These are phyloP conservation scores for Diaporthe velutina DNA, from an alignment of 2,329 filamentous ascomycete species.

Conservation along the genomic window DNA sequence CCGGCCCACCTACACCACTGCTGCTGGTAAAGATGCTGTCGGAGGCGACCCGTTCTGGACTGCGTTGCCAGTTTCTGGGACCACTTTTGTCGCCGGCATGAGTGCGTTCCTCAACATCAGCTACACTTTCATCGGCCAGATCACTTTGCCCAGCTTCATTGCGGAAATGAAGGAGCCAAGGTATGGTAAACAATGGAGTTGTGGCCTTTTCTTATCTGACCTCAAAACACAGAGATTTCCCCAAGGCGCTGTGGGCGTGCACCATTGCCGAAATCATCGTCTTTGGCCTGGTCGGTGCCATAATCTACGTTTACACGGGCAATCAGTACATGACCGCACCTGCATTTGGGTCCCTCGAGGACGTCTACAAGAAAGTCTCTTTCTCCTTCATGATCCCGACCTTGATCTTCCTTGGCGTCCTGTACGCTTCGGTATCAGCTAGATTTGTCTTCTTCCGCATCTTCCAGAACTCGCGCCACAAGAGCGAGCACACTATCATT, in stretches of 20 bases:
- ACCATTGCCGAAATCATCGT: conserved; percentile 90
- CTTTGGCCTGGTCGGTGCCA: conserved; percentile 83
- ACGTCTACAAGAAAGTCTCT: conserved; percentile 86
- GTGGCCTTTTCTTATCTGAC: not conserved
- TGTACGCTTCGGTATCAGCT: conserved; percentile 91
- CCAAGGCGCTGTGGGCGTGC: conserved; percentile 91
- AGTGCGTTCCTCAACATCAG: conserved; percentile 95
- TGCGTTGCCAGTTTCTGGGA: conserved; percentile 75
- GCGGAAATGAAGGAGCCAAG: conserved; percentile 85
- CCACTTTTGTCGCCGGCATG: conserved; percentile 85
- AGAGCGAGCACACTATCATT: conserved; percentile 82
- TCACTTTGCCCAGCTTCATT: conserved; percentile 94
- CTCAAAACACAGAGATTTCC: conserved; percentile 75
- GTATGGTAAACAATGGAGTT: conserved; percentile 47
- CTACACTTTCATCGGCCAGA: conserved; percentile 97
- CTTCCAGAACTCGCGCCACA: conserved; percentile 84
- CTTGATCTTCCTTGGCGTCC: conserved; percentile 88
- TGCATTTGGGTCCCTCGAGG: conserved; percentile 86
- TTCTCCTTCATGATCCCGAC: conserved; percentile 98
- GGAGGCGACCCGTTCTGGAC: conserved; percentile 76
- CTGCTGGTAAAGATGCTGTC: conserved; percentile 46
- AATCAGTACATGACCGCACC: conserved; percentile 90
- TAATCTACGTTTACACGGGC: conserved; percentile 90
- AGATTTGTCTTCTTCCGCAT: conserved; percentile 93
- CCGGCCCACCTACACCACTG: conserved; percentile 52